phyloP scores from a whole-genome alignment of 106 monocot genomes.

The Phalaenopsis aphrodite region DNA sequence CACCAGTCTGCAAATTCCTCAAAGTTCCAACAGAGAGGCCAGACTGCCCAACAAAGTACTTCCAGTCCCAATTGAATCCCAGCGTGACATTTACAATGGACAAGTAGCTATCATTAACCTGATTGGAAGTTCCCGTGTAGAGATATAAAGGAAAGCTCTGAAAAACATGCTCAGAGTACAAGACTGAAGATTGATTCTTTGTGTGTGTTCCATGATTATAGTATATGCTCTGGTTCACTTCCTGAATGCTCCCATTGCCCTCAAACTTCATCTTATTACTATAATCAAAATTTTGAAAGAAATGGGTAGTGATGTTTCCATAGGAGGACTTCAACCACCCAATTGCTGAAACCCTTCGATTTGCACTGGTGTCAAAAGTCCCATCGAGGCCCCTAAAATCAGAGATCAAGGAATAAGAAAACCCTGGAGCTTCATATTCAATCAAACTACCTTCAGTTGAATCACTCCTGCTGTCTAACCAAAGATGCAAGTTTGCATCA shows the following conservation, averaged over 20 bases:
- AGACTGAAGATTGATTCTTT: slow-evolving; percentile 25
- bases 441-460: slow-evolving; percentile 45
- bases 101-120: slow-evolving; percentile 32
- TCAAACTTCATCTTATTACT: slow-evolving; percentile 45
- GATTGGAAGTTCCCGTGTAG: slow-evolving; percentile 28
- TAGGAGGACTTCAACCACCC: slow-evolving; percentile 87
- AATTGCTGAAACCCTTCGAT: slow-evolving; percentile 38
- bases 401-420: slow-evolving; percentile 20
- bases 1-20: slow-evolving; percentile 46
- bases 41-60: slow-evolving; percentile 29
- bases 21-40: slow-evolving; percentile 41
- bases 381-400: slow-evolving; percentile 67
- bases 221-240: slow-evolving; percentile 72
- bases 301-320: slow-evolving; percentile 77
- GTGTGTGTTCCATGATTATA: slow-evolving; percentile 34
- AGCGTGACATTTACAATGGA: slow-evolving; percentile 34
- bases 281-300: slow-evolving; percentile 50
- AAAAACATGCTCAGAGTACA: slow-evolving; percentile 50
- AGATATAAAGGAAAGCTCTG: slow-evolving; percentile 63
- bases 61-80: slow-evolving; percentile 64
- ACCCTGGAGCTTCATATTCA: slow-evolving; percentile 31
- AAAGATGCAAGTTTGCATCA: slow-evolving; percentile 94
- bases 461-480: slow-evolving; percentile 59
- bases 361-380: slow-evolving; percentile 38
- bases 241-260: slow-evolving; percentile 43